Conservation (phyloP, 306 rosid genomes). For the Spatholobus suberectus region DNA sequence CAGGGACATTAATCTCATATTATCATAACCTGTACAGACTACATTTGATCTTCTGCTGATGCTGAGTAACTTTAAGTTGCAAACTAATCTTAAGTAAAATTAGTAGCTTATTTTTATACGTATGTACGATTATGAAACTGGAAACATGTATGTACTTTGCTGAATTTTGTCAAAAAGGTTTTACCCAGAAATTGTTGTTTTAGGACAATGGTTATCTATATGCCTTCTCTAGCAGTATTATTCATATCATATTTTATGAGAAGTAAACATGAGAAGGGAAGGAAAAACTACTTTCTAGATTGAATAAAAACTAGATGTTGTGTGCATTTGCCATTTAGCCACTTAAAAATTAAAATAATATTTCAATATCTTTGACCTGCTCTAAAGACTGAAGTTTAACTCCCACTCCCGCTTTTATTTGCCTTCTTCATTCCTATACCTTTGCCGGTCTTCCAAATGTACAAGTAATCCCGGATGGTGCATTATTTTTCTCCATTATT, state of each 20-base stretch:
- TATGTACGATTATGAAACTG: neutral
- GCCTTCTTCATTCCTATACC: constrained; percentile 13
- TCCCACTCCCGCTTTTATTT: neutral
- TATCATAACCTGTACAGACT: neutral
- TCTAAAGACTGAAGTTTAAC: constrained; percentile 21
- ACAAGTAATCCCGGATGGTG: neutral
- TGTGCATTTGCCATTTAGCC: neutral
- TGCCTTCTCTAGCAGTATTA: neutral
- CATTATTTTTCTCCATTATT: neutral
- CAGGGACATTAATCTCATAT: neutral
- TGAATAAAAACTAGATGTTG: constrained; percentile 7
- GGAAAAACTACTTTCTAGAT: neutral
- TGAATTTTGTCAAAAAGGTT: neutral
- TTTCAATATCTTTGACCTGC: neutral
- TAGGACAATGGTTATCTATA: neutral
- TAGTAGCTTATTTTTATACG: neutral
- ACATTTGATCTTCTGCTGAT: neutral
- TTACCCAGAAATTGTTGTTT: neutral
- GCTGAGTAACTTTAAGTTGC: constrained; percentile 4
- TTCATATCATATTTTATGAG: neutral
- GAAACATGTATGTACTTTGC: neutral
- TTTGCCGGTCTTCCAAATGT: neutral
- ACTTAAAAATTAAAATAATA: neutral
- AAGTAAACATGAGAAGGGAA: neutral
- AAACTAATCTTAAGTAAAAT: neutral